These are phyloP conservation scores for Citrullus mucosospermus DNA, from an alignment of 306 rosid genomes.

Conservation along the genomic window DNA sequence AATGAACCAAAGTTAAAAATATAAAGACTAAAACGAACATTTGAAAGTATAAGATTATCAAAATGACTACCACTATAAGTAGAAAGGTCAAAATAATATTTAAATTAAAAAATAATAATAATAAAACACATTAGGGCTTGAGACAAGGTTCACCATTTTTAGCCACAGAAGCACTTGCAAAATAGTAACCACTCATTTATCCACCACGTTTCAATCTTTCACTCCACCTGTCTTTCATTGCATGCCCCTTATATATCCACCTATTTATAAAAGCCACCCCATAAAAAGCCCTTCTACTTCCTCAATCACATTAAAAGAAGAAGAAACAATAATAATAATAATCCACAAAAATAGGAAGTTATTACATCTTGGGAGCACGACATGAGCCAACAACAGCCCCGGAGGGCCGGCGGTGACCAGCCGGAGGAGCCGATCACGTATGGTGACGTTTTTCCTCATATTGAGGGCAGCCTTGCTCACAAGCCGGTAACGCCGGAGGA, in stretches of 20 bases:
- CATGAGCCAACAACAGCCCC: slow-evolving; percentile 43
- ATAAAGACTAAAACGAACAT: too few species aligned
- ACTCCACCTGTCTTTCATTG: neutral
- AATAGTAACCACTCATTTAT: neutral
- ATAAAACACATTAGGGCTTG: too few species aligned
- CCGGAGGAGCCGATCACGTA: slow-evolving; percentile 22
- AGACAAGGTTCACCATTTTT: neutral
- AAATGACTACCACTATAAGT: too few species aligned
- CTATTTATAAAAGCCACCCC: neutral
- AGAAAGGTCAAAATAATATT: too few species aligned
- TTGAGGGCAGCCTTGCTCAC: slow-evolving; percentile 24
- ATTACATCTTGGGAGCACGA: neutral
- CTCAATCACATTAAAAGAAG: neutral
- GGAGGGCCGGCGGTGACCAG: slow-evolving; percentile 6
- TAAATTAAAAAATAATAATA: too few species aligned
- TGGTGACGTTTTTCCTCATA: slow-evolving; percentile 27
- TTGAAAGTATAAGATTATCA: too few species aligned
- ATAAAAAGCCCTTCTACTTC: neutral
- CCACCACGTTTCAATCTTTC: neutral
- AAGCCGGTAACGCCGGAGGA: slow-evolving; percentile 33
- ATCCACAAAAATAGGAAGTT: neutral
- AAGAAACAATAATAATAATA: too few species aligned
- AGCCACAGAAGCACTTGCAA: neutral
- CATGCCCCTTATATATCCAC: neutral
- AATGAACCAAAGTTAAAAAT: too few species aligned